Conservation (phyloP, 2,329 filamentous ascomycete genomes). For the Xylogone sp. region DNA sequence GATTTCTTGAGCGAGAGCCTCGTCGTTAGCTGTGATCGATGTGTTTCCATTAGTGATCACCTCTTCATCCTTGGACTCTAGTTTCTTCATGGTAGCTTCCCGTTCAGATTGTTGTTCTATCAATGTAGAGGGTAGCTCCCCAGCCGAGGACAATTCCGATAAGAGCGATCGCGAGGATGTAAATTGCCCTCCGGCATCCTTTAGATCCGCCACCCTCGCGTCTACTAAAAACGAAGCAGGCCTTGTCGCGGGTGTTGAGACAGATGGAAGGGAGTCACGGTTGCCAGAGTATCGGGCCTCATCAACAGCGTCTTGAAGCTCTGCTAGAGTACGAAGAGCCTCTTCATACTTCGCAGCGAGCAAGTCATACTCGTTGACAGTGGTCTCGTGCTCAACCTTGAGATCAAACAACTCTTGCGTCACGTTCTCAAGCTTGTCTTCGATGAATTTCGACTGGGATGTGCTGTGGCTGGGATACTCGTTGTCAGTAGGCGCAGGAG, state of each 20-base stretch:
- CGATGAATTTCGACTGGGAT: slow-evolving; percentile 79
- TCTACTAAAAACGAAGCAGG: slow-evolving; percentile 85
- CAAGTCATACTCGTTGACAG: slow-evolving; percentile 73
- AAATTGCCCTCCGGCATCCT: slow-evolving; percentile 58
- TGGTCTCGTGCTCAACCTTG: slow-evolving; percentile 83
- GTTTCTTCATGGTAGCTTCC: slow-evolving; percentile 43
- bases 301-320: slow-evolving; percentile 81
- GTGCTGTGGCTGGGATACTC: slow-evolving; percentile 53
- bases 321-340: slow-evolving; percentile 74
- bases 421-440: slow-evolving; percentile 87
- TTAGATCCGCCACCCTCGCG: slow-evolving; percentile 65
- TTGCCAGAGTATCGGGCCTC: slow-evolving; percentile 63
- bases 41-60: slow-evolving; percentile 4
- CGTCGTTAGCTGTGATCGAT: slow-evolving; percentile 23
- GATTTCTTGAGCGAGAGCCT: slow-evolving; percentile 59
- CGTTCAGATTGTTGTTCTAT: slow-evolving; percentile 55
- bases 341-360: slow-evolving; percentile 90
- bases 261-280: slow-evolving; percentile 54
- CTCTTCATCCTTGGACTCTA: slow-evolving; percentile 17
- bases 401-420: slow-evolving; percentile 90
- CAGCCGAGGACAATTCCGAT: slow-evolving; percentile 86
- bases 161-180: slow-evolving; percentile 89
- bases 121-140: slow-evolving; percentile 64
- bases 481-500: slow-evolving; percentile 25
- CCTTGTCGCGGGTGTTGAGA: slow-evolving; percentile 48